These are phyloP conservation scores for Paramecium biaurelia DNA, from an alignment of 73 alveolate genomes.

Conservation along the genomic window DNA sequence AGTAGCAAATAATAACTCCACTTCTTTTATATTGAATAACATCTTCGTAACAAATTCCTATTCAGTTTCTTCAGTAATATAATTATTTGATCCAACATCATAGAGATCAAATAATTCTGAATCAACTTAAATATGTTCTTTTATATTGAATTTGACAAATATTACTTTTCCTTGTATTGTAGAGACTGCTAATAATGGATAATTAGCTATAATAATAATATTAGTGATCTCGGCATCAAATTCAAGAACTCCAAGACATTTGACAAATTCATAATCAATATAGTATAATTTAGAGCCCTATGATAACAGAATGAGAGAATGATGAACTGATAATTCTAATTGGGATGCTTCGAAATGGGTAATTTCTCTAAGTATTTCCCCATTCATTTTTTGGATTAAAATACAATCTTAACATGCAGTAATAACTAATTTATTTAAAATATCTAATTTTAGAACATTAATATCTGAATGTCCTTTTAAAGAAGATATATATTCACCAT, in stretches of 20 bases:
- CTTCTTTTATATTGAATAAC: slow-evolving; percentile 22
- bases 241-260: slow-evolving; percentile 29
- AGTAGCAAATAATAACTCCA: slow-evolving; percentile 27
- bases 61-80: slow-evolving; percentile 18
- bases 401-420: slow-evolving; percentile 44
- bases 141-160: background rate
- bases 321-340: slow-evolving; percentile 61
- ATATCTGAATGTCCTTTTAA: slow-evolving; percentile 56
- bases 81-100: slow-evolving; percentile 14
- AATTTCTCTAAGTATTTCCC: slow-evolving; percentile 39
- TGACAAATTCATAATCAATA: slow-evolving; percentile 62
- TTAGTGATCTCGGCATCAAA: slow-evolving; percentile 4
- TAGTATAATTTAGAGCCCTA: background rate
- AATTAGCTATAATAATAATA: background rate
- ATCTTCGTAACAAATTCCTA: slow-evolving; percentile 23
- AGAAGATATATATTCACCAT: slow-evolving; percentile 32
- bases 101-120: background rate
- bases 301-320: slow-evolving; percentile 5
- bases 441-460: slow-evolving; percentile 21
- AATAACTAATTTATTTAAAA: slow-evolving; percentile 47
- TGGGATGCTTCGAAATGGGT: background rate
- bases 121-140: background rate
- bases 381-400: slow-evolving; percentile 12
- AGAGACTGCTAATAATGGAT: slow-evolving; percentile 32
- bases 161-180: background rate